These are phyloP conservation scores for Saturnispora galanensis DNA, from an alignment of 805 yeast genomes.

Conservation along the genomic window DNA sequence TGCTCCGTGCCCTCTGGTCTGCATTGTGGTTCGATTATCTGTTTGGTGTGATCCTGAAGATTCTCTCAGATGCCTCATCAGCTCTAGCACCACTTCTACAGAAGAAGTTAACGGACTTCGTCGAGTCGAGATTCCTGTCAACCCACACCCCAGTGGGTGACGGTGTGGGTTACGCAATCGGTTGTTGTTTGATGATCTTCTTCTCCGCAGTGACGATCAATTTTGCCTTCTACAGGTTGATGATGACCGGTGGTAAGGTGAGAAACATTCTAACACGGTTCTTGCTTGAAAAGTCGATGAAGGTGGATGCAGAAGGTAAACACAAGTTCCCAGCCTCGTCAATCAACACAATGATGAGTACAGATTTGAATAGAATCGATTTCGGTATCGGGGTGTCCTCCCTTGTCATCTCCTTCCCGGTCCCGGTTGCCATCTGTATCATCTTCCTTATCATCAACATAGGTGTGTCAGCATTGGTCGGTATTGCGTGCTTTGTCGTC, in stretches of 20 bases:
- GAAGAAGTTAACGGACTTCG: conserved; percentile 52
- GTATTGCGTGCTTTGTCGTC: conserved; percentile 47
- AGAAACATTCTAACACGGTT: conserved; percentile 64
- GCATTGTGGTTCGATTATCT: conserved; percentile 42
- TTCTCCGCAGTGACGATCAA: conserved; percentile 40
- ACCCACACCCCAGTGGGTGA: conserved; percentile 35
- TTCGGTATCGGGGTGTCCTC: conserved; percentile 63
- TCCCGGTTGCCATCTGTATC: conserved; percentile 50
- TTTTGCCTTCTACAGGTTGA: conserved; percentile 52
- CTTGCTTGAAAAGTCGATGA: conserved; percentile 55
- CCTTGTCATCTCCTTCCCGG: conserved; percentile 51
- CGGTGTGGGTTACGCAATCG: conserved; percentile 74
- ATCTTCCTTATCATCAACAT: conserved; percentile 59
- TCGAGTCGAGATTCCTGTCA: conserved; percentile 38
- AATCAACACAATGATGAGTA: conserved; percentile 67
- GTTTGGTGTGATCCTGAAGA: conserved; percentile 31
- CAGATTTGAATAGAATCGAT: conserved; percentile 74
- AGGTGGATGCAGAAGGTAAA: conserved; percentile 48
- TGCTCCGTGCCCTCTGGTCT: conserved; percentile 33
- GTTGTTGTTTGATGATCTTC: conserved; percentile 50
- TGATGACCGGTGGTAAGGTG: conserved; percentile 57
- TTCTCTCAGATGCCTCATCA: conserved; percentile 34
- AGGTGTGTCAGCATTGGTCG: conserved; percentile 67
- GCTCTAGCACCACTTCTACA: conserved; percentile 60
- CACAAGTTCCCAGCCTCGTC: conserved; percentile 61